A percentile compares a stretch with the other conserved stretches of the same genome.
Conservation (phyloP, 1,139 yeast genomes). For the Meyerozyma sp. region DNA sequence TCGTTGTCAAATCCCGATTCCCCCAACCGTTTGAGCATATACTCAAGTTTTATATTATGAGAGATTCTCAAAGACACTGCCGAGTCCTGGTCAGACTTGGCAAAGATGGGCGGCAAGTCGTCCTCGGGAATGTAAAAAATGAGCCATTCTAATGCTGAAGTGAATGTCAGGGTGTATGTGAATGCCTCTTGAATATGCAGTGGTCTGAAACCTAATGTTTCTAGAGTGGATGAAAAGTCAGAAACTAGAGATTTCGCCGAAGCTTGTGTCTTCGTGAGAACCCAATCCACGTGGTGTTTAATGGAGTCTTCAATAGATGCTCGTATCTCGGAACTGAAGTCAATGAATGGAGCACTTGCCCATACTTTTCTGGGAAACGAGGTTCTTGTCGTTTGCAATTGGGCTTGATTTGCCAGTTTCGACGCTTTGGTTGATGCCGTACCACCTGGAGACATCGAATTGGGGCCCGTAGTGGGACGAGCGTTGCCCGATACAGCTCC, state of each 20-base stretch:
- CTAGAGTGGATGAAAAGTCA: slow-evolving; percentile 17
- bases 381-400: background rate
- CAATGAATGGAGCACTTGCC: slow-evolving; percentile 56
- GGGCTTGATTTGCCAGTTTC: background rate
- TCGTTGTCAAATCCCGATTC: slow-evolving; percentile 69
- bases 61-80: slow-evolving; percentile 46
- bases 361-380: slow-evolving; percentile 58
- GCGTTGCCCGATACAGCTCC: background rate
- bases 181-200: slow-evolving; percentile 71
- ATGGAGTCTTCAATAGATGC: slow-evolving; percentile 51
- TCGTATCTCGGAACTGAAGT: slow-evolving; percentile 44
- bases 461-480: background rate
- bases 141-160: slow-evolving; percentile 71
- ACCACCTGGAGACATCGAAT: background rate
- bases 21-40: slow-evolving; percentile 46
- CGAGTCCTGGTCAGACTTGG: slow-evolving; percentile 42
- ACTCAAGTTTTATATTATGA: slow-evolving; percentile 33
- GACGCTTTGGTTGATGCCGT: background rate
- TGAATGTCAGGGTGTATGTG: slow-evolving; percentile 49
- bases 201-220: slow-evolving; percentile 59
- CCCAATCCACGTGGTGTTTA: slow-evolving; percentile 53
- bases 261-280: slow-evolving; percentile 13
- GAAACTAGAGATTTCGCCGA: background rate
- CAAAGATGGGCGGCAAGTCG: slow-evolving; percentile 65
- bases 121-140: slow-evolving; percentile 89